phyloP scores from a whole-genome alignment of 1,284 basidiomycete species.

The Ustilago nuda region DNA sequence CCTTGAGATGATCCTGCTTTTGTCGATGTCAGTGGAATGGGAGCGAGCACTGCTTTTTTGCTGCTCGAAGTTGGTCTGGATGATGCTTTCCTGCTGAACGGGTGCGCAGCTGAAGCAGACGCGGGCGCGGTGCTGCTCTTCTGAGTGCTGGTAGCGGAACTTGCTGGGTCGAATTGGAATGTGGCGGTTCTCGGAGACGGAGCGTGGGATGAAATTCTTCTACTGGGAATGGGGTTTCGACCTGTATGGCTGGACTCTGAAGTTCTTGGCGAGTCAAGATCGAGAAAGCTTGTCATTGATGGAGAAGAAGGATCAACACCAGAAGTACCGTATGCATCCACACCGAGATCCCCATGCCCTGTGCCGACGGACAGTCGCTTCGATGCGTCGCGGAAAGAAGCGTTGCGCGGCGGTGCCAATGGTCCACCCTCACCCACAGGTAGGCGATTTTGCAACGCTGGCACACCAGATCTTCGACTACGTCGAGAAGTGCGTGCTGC shows the following conservation, averaged over 20 bases:
- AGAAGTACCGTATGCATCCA: slow-evolving; percentile 22
- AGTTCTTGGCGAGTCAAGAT: slow-evolving; percentile 45
- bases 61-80: slow-evolving; percentile 23
- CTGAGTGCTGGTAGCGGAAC: slow-evolving; percentile 1
- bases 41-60: slow-evolving; percentile 14
- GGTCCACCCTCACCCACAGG: slow-evolving; percentile 44
- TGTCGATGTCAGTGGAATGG: neutral
- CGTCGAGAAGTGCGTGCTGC: slow-evolving; percentile 27
- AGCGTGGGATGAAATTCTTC: slow-evolving; percentile 36
- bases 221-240: slow-evolving; percentile 25
- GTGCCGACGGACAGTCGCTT: slow-evolving; percentile 25
- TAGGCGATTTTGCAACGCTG: slow-evolving; percentile 31
- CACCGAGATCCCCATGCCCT: slow-evolving; percentile 41
- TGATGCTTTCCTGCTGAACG: neutral
- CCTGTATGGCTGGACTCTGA: slow-evolving; percentile 30
- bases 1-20: neutral
- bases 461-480: slow-evolving; percentile 35
- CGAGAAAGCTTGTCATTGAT: slow-evolving; percentile 44
- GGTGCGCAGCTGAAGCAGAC: slow-evolving; percentile 6
- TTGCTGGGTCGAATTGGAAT: slow-evolving; percentile 3
- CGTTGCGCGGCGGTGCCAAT: slow-evolving; percentile 36
- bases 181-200: slow-evolving; percentile 22
- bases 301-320: slow-evolving; percentile 27
- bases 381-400: slow-evolving; percentile 45
- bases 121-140: slow-evolving; percentile 1